These are phyloP conservation scores for Periglandula ipomoeae DNA, from an alignment of 2,329 filamentous ascomycete genomes.

Conservation along the genomic window DNA sequence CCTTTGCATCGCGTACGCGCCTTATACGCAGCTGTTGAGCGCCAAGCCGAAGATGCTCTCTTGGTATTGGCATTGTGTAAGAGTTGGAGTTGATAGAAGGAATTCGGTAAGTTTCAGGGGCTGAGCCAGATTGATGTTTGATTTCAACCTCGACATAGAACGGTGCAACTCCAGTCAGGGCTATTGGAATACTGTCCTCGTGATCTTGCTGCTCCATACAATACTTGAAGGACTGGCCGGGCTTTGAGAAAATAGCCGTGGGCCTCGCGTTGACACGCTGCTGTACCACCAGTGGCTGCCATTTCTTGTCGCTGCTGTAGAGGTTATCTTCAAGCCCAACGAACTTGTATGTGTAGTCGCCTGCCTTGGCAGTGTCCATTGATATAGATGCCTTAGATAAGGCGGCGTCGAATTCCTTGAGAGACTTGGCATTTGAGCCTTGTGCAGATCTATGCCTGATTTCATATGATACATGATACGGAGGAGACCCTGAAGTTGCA, in stretches of 20 bases:
- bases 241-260: conserved; percentile 70
- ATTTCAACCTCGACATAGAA: conserved; percentile 90
- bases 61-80: conserved; percentile 76
- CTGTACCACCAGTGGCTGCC: conserved; percentile 59
- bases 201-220: conserved; percentile 76
- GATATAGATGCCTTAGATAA: conserved; percentile 68
- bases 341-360: conserved; percentile 81
- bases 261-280: conserved; percentile 82
- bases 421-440: conserved; percentile 57
- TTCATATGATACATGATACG: conserved; percentile 76
- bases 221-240: conserved; percentile 91
- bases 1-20: conserved; percentile 77
- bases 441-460: conserved; percentile 62
- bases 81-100: conserved; percentile 66
- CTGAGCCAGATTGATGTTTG: conserved; percentile 75
- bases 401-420: conserved; percentile 65
- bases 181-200: conserved; percentile 82
- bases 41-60: conserved; percentile 77
- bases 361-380: conserved; percentile 78
- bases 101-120: conserved; percentile 73
- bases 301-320: conserved; percentile 66
- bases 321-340: conserved; percentile 73
- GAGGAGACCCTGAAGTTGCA: conserved; percentile 52
- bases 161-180: conserved; percentile 71
- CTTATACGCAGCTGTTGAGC: conserved; percentile 82